Percentiles rank a stretch among this genome's conserved stretches.
Evolutionary conservation across 805 yeast species (phyloP).

Genomic region (Starmerella asiatica): DNA sequence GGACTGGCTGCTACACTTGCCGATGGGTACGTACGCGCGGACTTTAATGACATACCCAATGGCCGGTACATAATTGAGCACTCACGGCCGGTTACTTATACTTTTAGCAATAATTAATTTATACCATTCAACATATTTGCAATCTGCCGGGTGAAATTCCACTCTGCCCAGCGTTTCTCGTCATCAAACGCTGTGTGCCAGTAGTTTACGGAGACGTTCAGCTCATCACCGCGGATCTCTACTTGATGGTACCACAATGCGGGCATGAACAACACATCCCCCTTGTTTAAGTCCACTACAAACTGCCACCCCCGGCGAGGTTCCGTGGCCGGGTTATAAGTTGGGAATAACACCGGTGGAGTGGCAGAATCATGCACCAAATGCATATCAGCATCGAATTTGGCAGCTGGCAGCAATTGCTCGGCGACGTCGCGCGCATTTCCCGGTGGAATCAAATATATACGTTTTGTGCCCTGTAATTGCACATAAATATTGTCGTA

Average conservation of each 20-base stretch:
- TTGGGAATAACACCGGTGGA: slow-evolving; percentile 24
- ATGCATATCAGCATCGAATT: slow-evolving; percentile 21
- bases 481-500: slow-evolving; percentile 30
- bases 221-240: slow-evolving; percentile 17
- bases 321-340: slow-evolving; percentile 23
- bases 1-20: slow-evolving; percentile 28
- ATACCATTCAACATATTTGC: neutral
- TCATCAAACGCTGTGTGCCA: slow-evolving; percentile 25
- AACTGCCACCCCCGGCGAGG: slow-evolving; percentile 15
- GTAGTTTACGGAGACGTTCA: slow-evolving; percentile 25
- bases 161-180: slow-evolving; percentile 23
- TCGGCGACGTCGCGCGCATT: slow-evolving; percentile 25
- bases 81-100: slow-evolving; percentile 22
- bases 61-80: slow-evolving; percentile 33
- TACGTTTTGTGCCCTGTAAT: slow-evolving; percentile 25
- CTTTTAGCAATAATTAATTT: neutral
- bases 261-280: slow-evolving; percentile 30
- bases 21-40: slow-evolving; percentile 29
- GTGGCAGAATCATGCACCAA: slow-evolving; percentile 10
- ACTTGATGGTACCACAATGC: slow-evolving; percentile 33
- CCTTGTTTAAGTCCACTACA: slow-evolving; percentile 26
- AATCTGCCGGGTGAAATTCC: slow-evolving; percentile 24
- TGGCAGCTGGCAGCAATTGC: slow-evolving; percentile 22
- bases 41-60: slow-evolving; percentile 47
- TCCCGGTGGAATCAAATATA: slow-evolving; percentile 28